These are phyloP conservation scores for Craterostigma plantagineum DNA, from an alignment of 257 asterid species.

Conservation along the genomic window DNA sequence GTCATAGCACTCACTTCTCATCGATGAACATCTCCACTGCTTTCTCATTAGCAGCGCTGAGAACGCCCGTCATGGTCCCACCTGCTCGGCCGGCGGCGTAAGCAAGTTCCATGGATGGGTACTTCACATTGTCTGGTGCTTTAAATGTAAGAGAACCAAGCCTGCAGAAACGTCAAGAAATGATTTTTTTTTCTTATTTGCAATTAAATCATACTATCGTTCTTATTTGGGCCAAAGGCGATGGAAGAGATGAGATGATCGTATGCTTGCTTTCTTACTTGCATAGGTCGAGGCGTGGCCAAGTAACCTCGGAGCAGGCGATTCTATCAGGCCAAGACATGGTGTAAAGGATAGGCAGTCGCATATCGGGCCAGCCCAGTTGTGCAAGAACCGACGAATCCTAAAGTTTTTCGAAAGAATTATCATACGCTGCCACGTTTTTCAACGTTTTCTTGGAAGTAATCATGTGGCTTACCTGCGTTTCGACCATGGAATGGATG, in stretches of 20 bases:
- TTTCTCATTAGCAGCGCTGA: slow-evolving; percentile 96
- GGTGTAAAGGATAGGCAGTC: slow-evolving; percentile 88
- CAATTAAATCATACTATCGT: background rate
- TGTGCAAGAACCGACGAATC: slow-evolving; percentile 92
- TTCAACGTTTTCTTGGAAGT: no score
- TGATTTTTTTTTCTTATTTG: background rate
- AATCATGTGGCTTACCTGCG: slow-evolving; percentile 35
- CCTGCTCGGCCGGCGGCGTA: slow-evolving; percentile 98
- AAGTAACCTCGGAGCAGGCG: slow-evolving; percentile 78
- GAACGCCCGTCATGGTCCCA: slow-evolving; percentile 98
- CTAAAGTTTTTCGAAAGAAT: slow-evolving; percentile 14
- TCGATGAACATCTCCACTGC: slow-evolving; percentile 91
- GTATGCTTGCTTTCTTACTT: slow-evolving; percentile 30
- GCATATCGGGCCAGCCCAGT: slow-evolving; percentile 96
- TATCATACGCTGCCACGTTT: no score
- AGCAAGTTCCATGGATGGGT: slow-evolving; percentile 96
- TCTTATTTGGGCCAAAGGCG: background rate
- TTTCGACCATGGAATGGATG: slow-evolving; percentile 90
- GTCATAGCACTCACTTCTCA: slow-evolving; percentile 38
- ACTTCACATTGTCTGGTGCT: slow-evolving; percentile 81
- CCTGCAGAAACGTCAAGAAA: slow-evolving; percentile 27
- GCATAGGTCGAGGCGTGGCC: slow-evolving; percentile 99
- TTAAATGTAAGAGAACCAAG: slow-evolving; percentile 72
- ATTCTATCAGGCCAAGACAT: slow-evolving; percentile 91
- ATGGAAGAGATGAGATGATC: background rate